Base-by-base conservation (phyloP, 2,329 filamentous ascomycete genomes). In the Paecilomyces sp. region DNA sequence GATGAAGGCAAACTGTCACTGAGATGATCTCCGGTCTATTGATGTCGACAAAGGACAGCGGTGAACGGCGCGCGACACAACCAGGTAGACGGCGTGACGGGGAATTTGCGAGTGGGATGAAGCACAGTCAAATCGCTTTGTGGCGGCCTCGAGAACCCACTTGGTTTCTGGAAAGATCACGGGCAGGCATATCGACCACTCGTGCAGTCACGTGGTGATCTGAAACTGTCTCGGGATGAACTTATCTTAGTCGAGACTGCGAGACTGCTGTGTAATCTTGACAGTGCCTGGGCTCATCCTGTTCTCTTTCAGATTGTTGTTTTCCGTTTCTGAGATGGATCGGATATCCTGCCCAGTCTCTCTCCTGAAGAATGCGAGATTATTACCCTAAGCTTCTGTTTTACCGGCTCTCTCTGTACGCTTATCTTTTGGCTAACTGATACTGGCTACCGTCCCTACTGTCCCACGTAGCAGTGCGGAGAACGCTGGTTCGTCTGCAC, bases 141-240 rank as follows among this genome's bases (percentile, higher is more conserved):
- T 73, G 71, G 70, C 70, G 70, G 71, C 67, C 51, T 68, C 71
- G 73, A 74, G 41, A 74, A 73, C 70, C 71, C 71, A 73, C 71
- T 71, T 68, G 52, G 53, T 56, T 18, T 54, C 65, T 60, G 64
- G 60, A 65, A 47, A 52, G 41, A 59, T 59, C 62, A 41, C 18
- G 54, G 56, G 15, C 5, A 22, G 15, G 24, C 25, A 30, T 11
- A 65, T 15, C 9, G 1, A 59, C 53, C 61, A 62, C 2, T n/a
- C 28, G 31, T 24, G 9, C 47, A 41, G 5, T 51, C 62, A 64
- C 58, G 61, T 64, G 58, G 12, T 47, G n/a, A 9, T 47, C 13
- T 15, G 15, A 9, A 11, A 11, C 31, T 12, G 31, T 33, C 31
- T 33, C 31, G 31, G 31, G 8, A 33, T 33, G 11, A 11, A 7